phyloP scores from a whole-genome alignment of 441 rosid genomes.

The Eutrema salsugineum region DNA sequence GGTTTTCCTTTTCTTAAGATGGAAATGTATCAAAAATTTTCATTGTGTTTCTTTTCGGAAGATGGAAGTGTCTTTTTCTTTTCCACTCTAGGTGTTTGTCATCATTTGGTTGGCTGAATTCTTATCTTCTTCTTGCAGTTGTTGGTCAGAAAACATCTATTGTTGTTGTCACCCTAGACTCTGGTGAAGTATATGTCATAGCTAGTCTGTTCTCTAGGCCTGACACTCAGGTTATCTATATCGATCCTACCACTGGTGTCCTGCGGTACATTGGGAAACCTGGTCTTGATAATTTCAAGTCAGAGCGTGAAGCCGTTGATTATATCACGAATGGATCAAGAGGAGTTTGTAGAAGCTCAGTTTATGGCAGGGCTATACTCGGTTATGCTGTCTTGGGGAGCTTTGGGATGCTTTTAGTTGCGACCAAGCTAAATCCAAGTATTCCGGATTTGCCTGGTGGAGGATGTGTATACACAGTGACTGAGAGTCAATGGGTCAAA shows the following conservation, averaged over 20 bases:
- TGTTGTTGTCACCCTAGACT: conserved; percentile 62
- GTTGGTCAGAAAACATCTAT: conserved; percentile 70
- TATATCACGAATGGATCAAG: conserved; percentile 66
- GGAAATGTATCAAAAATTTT: neutral
- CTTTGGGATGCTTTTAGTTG: conserved; percentile 80
- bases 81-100: neutral
- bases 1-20: neutral
- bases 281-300: conserved; percentile 64
- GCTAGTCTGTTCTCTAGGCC: conserved; percentile 59
- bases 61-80: neutral
- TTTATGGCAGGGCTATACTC: conserved; percentile 66
- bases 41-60: neutral
- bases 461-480: conserved; percentile 78
- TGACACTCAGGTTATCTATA: conserved; percentile 77
- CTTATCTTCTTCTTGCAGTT: conserved; percentile 31
- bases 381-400: conserved; percentile 91
- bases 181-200: conserved; percentile 76
- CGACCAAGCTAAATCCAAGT: conserved; percentile 67
- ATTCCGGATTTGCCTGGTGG: conserved; percentile 91
- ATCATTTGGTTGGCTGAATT: neutral
- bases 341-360: conserved; percentile 46
- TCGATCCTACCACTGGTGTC: conserved; percentile 87
- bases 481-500: conserved; percentile 90
- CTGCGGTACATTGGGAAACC: conserved; percentile 64
- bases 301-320: conserved; percentile 81